Conservation (phyloP, 371 early-diverging fungal species). For the Mucor mucedo region DNA sequence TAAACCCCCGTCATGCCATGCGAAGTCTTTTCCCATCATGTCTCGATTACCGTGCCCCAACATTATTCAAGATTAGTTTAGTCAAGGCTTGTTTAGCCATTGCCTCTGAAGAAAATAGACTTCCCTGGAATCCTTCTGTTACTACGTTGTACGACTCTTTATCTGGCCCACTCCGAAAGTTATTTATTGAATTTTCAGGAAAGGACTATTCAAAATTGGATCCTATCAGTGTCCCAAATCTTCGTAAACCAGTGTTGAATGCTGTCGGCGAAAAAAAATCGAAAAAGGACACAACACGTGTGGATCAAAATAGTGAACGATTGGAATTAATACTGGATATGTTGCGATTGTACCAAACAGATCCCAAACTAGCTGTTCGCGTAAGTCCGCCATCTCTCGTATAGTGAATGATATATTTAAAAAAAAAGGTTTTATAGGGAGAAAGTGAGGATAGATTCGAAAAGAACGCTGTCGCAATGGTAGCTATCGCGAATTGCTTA, state of each 20-base stretch:
- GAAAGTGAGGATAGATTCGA: conserved; percentile 52
- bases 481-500: conserved; percentile 72
- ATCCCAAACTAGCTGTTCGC: conserved; percentile 74
- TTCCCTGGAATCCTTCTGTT: conserved; percentile 81
- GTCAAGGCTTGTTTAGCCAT: conserved; percentile 78
- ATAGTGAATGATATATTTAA: background rate
- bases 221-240: conserved; percentile 16
- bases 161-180: conserved; percentile 67
- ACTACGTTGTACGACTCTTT: conserved; percentile 69
- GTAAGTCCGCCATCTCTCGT: conserved; percentile 44
- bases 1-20: conserved; percentile 73
- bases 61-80: conserved; percentile 74
- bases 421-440: conserved; percentile 31
- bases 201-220: conserved; percentile 47
- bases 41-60: conserved; percentile 69
- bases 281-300: conserved; percentile 44
- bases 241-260: conserved; percentile 28
- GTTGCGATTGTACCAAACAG: conserved; percentile 74
- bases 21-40: conserved; percentile 72
- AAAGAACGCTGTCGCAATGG: conserved; percentile 68
- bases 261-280: conserved; percentile 42
- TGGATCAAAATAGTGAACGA: conserved; percentile 61
- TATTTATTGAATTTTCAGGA: conserved; percentile 67
- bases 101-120: conserved; percentile 68
- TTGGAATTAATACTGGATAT: conserved; percentile 77